Percentiles rank a stretch among this genome's conserved stretches.
Conservation (phyloP, 2,329 filamentous ascomycete species). For the Hymenoscyphus repandus region DNA sequence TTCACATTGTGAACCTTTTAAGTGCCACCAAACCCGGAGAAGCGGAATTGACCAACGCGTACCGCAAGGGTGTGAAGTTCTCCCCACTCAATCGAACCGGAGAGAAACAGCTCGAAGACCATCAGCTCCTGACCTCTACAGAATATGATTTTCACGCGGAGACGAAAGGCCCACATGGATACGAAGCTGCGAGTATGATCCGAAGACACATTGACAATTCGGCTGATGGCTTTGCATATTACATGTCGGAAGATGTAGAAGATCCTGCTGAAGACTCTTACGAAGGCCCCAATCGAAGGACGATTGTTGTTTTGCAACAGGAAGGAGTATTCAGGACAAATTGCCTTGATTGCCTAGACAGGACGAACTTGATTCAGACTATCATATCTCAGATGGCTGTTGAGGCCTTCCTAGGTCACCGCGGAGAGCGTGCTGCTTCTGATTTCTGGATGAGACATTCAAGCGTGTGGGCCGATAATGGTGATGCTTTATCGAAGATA, state of each 20-base stretch:
- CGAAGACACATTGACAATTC: constrained; percentile 71
- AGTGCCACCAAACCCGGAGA: constrained; percentile 85
- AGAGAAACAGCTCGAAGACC: constrained; percentile 55
- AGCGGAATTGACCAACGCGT: constrained; percentile 74
- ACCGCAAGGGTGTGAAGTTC: constrained; percentile 69
- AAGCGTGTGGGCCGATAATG: constrained; percentile 94
- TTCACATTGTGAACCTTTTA: constrained; percentile 92
- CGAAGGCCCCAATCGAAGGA: constrained; percentile 34
- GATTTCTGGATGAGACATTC: constrained; percentile 94
- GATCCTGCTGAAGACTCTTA: constrained; percentile 36
- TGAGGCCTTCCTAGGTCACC: constrained; percentile 74
- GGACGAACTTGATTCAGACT: constrained; percentile 93
- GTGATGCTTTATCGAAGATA: constrained; percentile 87
- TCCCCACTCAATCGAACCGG: constrained; percentile 62
- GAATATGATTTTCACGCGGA: constrained; percentile 97
- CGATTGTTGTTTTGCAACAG: constrained; percentile 75
- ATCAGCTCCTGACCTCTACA: constrained; percentile 71
- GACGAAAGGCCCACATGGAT: constrained; percentile 78
- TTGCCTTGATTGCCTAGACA: constrained; percentile 90
- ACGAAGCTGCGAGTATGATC: constrained; percentile 86
- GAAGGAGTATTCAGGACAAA: constrained; percentile 96
- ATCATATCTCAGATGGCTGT: constrained; percentile 92
- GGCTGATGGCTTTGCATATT: constrained; percentile 88
- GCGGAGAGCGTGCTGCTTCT: constrained; percentile 60
- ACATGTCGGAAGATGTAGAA: constrained; percentile 66